Evolutionary conservation across 768 basidiomycete genomes (phyloP).

Genomic region (Roridomyces roridus): DNA sequence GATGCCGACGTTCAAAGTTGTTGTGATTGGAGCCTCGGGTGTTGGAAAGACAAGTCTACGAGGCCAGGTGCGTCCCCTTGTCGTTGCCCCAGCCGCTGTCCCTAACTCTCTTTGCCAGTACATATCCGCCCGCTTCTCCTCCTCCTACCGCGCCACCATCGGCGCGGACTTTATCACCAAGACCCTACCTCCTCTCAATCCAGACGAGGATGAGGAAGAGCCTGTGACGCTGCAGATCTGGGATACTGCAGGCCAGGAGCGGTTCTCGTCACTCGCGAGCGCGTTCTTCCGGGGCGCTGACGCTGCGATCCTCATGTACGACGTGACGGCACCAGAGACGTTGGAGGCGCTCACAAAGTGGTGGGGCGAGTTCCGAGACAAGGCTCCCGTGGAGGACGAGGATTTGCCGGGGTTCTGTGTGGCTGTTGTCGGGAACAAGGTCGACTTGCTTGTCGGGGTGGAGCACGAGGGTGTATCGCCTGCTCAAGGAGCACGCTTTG

Average conservation of each 20-base stretch:
- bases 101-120: slow-evolving; percentile 50
- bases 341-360: slow-evolving; percentile 67
- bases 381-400: slow-evolving; percentile 70
- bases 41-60: slow-evolving; percentile 87
- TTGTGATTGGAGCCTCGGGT: slow-evolving; percentile 81
- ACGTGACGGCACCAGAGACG: slow-evolving; percentile 71
- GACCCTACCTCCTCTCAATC: slow-evolving; percentile 61
- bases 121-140: slow-evolving; percentile 76
- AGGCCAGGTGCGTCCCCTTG: slow-evolving; percentile 60
- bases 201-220: slow-evolving; percentile 54
- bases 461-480: slow-evolving; percentile 33
- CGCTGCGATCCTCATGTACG: slow-evolving; percentile 82
- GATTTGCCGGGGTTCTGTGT: slow-evolving; percentile 64
- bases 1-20: slow-evolving; percentile 82
- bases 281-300: slow-evolving; percentile 90
- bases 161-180: slow-evolving; percentile 90
- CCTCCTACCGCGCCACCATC: slow-evolving; percentile 83
- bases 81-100: not conserved
- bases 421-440: slow-evolving; percentile 82
- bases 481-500: slow-evolving; percentile 56
- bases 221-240: slow-evolving; percentile 51
- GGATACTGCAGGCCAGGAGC: slow-evolving; percentile 88
- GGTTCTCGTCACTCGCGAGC: slow-evolving; percentile 80
- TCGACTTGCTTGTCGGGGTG: slow-evolving; percentile 53
- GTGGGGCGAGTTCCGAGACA: slow-evolving; percentile 79